Evolutionary conservation across 2,329 filamentous ascomycete genomes (phyloP).

Genomic region (Cladosporium sp.): DNA sequence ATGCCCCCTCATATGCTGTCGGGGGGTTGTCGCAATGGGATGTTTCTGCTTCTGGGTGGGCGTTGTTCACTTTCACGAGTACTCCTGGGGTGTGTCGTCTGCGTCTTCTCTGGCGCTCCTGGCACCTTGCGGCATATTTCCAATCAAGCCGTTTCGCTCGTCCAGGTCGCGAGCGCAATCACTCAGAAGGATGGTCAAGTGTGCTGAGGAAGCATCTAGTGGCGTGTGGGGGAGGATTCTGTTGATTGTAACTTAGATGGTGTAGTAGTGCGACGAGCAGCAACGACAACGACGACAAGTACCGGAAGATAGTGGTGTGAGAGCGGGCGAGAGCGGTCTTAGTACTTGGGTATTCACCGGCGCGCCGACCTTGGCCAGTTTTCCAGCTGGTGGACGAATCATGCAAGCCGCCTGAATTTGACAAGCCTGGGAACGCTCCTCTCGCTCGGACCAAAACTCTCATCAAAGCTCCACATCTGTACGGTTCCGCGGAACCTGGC

Average conservation of each 20-base stretch:
- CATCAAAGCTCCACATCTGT: not conserved
- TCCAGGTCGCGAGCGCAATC: constrained; percentile 7
- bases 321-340: constrained; percentile 8
- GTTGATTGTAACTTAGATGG: not conserved
- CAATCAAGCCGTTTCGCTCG: constrained; percentile 2
- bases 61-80: constrained; percentile 9
- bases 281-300: not conserved
- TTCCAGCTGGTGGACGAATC: constrained; percentile 2
- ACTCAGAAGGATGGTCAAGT: constrained; percentile 2
- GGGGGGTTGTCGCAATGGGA: constrained; percentile 2
- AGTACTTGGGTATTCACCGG: not conserved
- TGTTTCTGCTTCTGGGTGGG: constrained; percentile 6
- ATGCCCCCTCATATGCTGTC: not conserved
- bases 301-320: not conserved
- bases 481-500: not conserved
- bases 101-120: constrained; percentile 15
- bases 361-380: constrained; percentile 7
- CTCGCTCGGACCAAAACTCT: not conserved
- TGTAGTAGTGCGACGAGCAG: not conserved
- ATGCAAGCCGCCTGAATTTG: not conserved
- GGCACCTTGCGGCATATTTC: constrained; percentile 16
- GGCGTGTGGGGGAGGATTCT: not conserved
- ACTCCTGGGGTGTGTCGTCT: constrained; percentile 10
- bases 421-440: not conserved
- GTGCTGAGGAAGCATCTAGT: constrained; percentile 3